Base-by-base conservation (phyloP, 2,329 filamentous ascomycete species). In the Colletotrichum sp. region DNA sequence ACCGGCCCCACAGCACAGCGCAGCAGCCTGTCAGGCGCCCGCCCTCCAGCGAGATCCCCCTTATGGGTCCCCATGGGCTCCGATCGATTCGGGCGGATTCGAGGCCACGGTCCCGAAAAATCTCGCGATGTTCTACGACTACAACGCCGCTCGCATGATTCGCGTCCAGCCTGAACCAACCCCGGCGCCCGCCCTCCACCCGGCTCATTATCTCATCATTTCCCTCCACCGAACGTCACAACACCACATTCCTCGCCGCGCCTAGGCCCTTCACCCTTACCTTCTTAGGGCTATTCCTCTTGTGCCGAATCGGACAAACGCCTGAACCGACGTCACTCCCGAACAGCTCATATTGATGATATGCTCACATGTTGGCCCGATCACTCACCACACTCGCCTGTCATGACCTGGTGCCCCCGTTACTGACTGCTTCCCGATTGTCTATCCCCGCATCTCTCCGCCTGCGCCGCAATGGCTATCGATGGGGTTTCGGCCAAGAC, bases 321-420 rank as follows among this genome's bases (percentile, higher is more conserved):
- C 59, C 52, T 57, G 55, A 18, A 65, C 60, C 66, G 48, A 67
- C 65, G 28, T 70, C 67, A 43, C 48, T n/a, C 28, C 69, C 60
- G 24, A 77, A 60, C 69, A 77, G 72, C 71, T 71, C 72, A 75
- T 66, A 32, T 71, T 71, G 67, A 76, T 66, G 75, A 76, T 67
- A 72, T 76, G 61, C 74, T 67, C 70, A 64, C 74, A 76, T 76
- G 76, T 77, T 77, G 68, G 59, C 68, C 63, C 75, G 75, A 43
- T 39, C 74, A 52, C 70, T 76, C 66, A 74, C 70, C 68, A 71
- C 74, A 55, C 28, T 74, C 70, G 70, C 70, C 74, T 60, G 43
- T 59, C 74, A 73, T 74, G 70, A 77, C 59, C 59, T 73, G 74
- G 69, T 60, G 21, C 34, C 57, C 43, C 61, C 69, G 5, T 59